Evolutionary conservation across 345 rosid species (phyloP).

Genomic region (Iberis pinnata): DNA sequence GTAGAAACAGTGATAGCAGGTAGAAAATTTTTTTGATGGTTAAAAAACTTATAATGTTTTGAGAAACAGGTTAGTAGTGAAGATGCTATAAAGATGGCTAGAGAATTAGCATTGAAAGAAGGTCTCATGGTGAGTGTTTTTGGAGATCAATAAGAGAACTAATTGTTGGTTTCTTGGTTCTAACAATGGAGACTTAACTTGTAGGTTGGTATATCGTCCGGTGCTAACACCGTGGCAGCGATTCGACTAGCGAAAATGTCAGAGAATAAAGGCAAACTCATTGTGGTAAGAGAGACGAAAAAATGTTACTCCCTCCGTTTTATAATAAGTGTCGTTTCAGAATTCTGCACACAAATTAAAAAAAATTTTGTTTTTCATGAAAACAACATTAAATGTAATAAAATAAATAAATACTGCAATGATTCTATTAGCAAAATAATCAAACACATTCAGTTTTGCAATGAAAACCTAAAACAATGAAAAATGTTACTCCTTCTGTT

Average conservation of each 20-base stretch:
- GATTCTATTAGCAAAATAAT: too few relatives aligned
- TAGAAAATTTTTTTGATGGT: too few relatives aligned
- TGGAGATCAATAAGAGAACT: too few relatives aligned
- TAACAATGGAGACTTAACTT: constrained; percentile 9
- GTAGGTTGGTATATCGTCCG: constrained; percentile 95
- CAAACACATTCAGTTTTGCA: too few relatives aligned
- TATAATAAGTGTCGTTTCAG: neutral
- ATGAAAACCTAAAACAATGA: too few relatives aligned
- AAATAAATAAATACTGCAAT: too few relatives aligned
- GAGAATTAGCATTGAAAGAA: constrained; percentile 84
- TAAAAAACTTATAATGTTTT: constrained; percentile 2
- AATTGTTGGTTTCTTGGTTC: neutral
- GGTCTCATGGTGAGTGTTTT: constrained; percentile 73
- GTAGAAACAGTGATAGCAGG: too few relatives aligned
- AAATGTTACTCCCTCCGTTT: neutral
- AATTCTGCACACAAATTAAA: too few relatives aligned
- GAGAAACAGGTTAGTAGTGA: constrained; percentile 73
- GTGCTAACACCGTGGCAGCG: constrained; percentile 91
- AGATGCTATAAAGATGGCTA: constrained; percentile 88
- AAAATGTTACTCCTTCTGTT: too few relatives aligned
- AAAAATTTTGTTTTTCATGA: too few relatives aligned
- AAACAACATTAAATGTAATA: too few relatives aligned
- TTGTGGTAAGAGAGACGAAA: constrained; percentile 53
- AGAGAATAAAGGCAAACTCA: constrained; percentile 90
- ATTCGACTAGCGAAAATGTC: constrained; percentile 74